Base-by-base conservation (phyloP, 352 stramenopile genomes). In the Phytophthora ramorum region DNA sequence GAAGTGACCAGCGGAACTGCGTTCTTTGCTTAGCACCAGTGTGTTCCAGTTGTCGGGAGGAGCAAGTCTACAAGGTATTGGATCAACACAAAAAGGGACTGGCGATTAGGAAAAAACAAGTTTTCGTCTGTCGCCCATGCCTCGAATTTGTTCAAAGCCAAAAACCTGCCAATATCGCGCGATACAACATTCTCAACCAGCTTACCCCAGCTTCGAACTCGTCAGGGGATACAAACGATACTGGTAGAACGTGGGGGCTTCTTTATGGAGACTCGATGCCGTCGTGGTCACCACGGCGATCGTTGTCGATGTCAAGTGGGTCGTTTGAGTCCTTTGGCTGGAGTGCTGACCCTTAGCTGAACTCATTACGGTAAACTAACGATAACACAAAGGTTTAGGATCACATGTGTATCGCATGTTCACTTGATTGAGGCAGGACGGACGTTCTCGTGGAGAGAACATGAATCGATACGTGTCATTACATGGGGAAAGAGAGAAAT, bases 281-380 rank as follows among this genome's bases (percentile, higher is more conserved):
- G 2, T 38, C 46, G 16, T 77, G 69, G 69, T 74, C 69, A 4
- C 65, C 69, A 24, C 57, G 48, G 7, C 49, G 56, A 30, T 77
- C 69, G 2, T 54, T 77, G 34, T 77, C 69, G 7, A 55, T 75
- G 51, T 76, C 58, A 20, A 70, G 64, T 54, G 54, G 62, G 26
- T 67, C 69, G 6, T 73, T 73, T 51, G 63, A 76, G 26, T 62
- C 49, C 1, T 72, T 76, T 41, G 30, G 7, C 14, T 76, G 63
- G 63, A 61, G 40, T 40, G 30, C 24, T 14, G 28, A 56, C n/a
- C 37, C 16, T 24, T 41, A 53, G 19, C 24, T 56, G 19, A 26
- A 43, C 10, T 35, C 16, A 24, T 43, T n/a, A 38, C 28, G 24
- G 7, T 40, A 60, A 26, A n/a, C 35, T 56, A 63, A 57, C 34